Base-by-base conservation (phyloP, 441 rosid species). In the Populus tomentosa region DNA sequence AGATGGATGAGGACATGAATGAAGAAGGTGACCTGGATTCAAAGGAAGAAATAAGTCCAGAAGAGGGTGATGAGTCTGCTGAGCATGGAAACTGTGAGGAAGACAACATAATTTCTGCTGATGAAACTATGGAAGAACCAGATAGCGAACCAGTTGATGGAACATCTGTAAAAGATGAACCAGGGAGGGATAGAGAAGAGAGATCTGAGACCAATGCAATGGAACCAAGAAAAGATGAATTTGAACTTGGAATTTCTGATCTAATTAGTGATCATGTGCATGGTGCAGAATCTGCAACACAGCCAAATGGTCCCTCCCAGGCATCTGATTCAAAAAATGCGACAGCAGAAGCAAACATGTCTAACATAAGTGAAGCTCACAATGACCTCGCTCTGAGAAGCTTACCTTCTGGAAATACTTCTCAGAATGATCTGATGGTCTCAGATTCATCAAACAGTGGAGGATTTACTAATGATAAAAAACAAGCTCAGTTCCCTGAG, bases 241-340 rank as follows among this genome's bases (percentile, higher is more conserved):
- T 84, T 67, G 88, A 86, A 61, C 87, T 81, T 5, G 88, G 86
- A 84, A 81, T 78, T 69, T 80, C 91, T 16, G 89, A 85, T 46
- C 28, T 70, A 53, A 70, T 59, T 71, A 80, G 72, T 78, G 88
- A 85, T 78, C 83, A 77, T 75, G 78, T 81, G 66, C 88, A 94
- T 69, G 85, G 77, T 73, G 80, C 84, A 42, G 94, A 85, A 71
- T 85, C 94, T 75, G 92, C 90, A 64, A 76, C 90, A 71, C 94
- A 91, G 79, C 87, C 88, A 77, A 89, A 84, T 68, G 82, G 80
- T 40, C 87, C 85, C 66, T 79, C 87, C 53, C 87, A 84, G 79
- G 87, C 84, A 74, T 84, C 87, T 21, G 86, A 82, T 78, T 80
- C 88, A 66, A 85, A 85, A 80, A 90, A 88, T 73, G 81, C 79